Percentiles rank a stretch among this genome's conserved stretches.
phyloP scores from a whole-genome alignment of 2,329 filamentous ascomycete species.

The Colletotrichum eleusines region DNA sequence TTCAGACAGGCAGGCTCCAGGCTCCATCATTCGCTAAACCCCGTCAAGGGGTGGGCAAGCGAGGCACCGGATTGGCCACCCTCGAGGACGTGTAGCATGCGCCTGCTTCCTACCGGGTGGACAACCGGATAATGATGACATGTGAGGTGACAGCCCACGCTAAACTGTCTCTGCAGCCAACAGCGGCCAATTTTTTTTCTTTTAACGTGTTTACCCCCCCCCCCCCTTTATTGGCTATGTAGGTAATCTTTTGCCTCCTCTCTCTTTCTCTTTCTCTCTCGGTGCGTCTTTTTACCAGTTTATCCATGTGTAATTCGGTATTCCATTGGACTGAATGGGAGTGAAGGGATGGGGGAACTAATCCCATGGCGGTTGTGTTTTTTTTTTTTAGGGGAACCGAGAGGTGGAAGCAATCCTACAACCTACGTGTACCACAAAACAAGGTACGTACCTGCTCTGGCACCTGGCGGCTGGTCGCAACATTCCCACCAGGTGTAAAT shows the following conservation, averaged over 20 bases:
- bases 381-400: not conserved
- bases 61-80: conserved; percentile 38
- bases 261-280: not conserved
- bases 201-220: too few relatives aligned
- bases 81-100: conserved; percentile 32
- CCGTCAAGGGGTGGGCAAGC: conserved; percentile 31
- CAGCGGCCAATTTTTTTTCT: conserved; percentile 1
- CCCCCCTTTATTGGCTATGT: too few relatives aligned
- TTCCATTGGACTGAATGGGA: conserved; percentile 4
- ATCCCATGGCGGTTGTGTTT: not conserved
- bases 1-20: conserved; percentile 21
- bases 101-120: conserved; percentile 33
- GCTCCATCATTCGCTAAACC: conserved; percentile 34
- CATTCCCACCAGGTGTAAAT: not conserved
- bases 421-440: not conserved
- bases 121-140: conserved; percentile 37
- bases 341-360: not conserved
- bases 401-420: conserved; percentile 3
- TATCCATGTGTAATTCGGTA: not conserved
- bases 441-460: conserved; percentile 3
- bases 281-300: not conserved
- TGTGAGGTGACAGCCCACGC: conserved; percentile 41
- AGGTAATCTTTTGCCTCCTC: too few relatives aligned
- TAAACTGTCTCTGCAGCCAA: conserved; percentile 23
- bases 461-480: not conserved